Percentiles rank a stretch among this genome's conserved stretches.
Evolutionary conservation across 192 early-diverging fungal genomes (phyloP).

Genomic region (Coemansia sp.): DNA sequence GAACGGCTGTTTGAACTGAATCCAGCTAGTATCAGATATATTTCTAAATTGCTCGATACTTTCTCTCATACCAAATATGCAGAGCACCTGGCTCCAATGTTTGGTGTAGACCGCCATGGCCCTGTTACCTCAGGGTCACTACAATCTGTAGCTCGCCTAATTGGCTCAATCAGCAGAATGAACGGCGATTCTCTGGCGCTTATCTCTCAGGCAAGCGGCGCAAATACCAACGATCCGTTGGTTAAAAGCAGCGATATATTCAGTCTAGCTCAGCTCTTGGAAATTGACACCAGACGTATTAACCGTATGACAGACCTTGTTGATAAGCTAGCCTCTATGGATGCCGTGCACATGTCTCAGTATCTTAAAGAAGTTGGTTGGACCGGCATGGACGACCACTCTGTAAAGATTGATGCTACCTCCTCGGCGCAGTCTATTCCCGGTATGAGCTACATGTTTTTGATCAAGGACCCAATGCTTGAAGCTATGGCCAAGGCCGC

Average conservation of each 20-base stretch:
- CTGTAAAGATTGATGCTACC: neutral
- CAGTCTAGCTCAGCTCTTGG: constrained; percentile 13
- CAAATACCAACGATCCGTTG: constrained; percentile 11
- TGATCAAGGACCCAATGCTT: constrained; percentile 19
- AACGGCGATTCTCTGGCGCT: neutral
- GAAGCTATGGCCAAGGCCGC: constrained; percentile 12
- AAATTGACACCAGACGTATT: constrained; percentile 18
- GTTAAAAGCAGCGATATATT: constrained; percentile 17
- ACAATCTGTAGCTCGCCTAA: constrained; percentile 9
- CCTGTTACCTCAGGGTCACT: constrained; percentile 4
- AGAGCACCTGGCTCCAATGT: constrained; percentile 23
- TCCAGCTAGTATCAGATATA: constrained; percentile 21
- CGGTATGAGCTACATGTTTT: constrained; percentile 29
- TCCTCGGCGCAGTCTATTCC: constrained; percentile 12
- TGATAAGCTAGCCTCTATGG: constrained; percentile 9
- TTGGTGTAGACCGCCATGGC: constrained; percentile 22
- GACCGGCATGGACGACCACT: constrained; percentile 1
- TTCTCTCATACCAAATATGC: constrained; percentile 9
- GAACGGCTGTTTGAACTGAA: constrained; percentile 26
- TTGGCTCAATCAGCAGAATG: constrained; percentile 19
- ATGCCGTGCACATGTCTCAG: neutral
- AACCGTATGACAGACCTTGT: constrained; percentile 14
- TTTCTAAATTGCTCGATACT: constrained; percentile 20
- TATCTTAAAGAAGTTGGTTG: constrained; percentile 35
- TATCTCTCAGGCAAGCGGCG: constrained; percentile 12